Percentiles rank a stretch among this genome's conserved stretches.
Conservation (phyloP, 768 basidiomycete genomes). For the Fistulinella prunicolor region DNA sequence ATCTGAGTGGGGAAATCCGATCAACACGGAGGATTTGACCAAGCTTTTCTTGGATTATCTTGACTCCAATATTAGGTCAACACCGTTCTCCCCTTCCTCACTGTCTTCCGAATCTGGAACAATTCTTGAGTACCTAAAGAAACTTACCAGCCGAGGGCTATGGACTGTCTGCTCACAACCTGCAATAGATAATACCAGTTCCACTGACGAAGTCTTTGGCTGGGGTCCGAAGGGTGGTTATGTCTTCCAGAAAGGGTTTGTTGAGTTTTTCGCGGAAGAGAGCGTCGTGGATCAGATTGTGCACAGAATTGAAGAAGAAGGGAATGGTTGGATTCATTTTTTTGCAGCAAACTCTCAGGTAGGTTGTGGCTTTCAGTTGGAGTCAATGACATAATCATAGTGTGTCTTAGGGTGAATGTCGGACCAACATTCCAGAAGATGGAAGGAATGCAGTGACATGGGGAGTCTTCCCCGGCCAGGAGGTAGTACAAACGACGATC, state of each 20-base stretch:
- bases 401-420: constrained; percentile 61
- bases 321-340: constrained; percentile 72
- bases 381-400: background rate
- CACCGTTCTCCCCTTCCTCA: constrained; percentile 85
- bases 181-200: constrained; percentile 76
- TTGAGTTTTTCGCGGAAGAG: constrained; percentile 87
- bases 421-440: constrained; percentile 74
- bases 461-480: constrained; percentile 97
- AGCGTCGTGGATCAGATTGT: constrained; percentile 60
- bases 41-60: constrained; percentile 79
- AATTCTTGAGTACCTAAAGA: constrained; percentile 75
- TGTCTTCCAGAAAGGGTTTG: constrained; percentile 96
- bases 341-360: constrained; percentile 83
- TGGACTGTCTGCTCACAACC: constrained; percentile 99
- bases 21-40: constrained; percentile 64
- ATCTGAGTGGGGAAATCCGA: constrained; percentile 72
- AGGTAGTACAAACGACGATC: constrained; percentile 93
- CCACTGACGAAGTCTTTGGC: constrained; percentile 76
- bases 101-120: constrained; percentile 78
- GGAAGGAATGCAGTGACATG: constrained; percentile 95
- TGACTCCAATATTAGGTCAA: constrained; percentile 63
- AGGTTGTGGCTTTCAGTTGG: constrained; percentile 12
- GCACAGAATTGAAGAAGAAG: constrained; percentile 49
- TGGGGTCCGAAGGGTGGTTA: constrained; percentile 94
- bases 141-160: constrained; percentile 74